A percentile compares a stretch with the other conserved stretches of the same genome.
Conservation (phyloP, 2,329 filamentous ascomycete species). For the Fusarium verrucosum region DNA sequence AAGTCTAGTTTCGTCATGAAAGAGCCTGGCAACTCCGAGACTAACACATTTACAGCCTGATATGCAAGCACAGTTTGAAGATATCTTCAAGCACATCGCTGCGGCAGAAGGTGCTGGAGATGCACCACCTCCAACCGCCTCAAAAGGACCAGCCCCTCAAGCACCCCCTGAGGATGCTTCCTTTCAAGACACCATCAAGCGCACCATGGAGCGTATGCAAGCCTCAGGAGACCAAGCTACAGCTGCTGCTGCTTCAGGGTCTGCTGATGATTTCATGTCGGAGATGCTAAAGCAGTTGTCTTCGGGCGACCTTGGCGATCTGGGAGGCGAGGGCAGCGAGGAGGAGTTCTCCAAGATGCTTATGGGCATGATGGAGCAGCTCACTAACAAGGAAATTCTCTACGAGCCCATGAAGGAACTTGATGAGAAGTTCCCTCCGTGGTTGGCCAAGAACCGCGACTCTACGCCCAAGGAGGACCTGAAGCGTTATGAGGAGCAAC, state of each 20-base stretch:
- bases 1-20: constrained; percentile 41
- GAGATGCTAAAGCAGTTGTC: constrained; percentile 88
- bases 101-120: constrained; percentile 55
- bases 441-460: constrained; percentile 81
- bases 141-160: constrained; percentile 47
- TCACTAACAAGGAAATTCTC: constrained; percentile 97
- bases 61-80: constrained; percentile 81
- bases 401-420: constrained; percentile 99
- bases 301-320: constrained; percentile 64
- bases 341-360: constrained; percentile 95
- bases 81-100: constrained; percentile 77
- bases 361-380: constrained; percentile 97
- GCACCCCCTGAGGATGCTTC: constrained; percentile 64
- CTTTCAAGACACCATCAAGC: constrained; percentile 92
- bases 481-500: constrained; percentile 83
- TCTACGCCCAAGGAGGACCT: constrained; percentile 76
- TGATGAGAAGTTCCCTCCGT: constrained; percentile 88
- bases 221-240: constrained; percentile 86
- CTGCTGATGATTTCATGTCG: constrained; percentile 82
- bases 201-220: constrained; percentile 97
- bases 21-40: neutral
- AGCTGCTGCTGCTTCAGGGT: constrained; percentile 74
- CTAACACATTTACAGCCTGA: constrained; percentile 61
- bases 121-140: constrained; percentile 31
- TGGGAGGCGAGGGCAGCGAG: constrained; percentile 68